Evolutionary conservation across 1,284 basidiomycete genomes (phyloP).

Genomic region (Trichosporon coremiiforme): DNA sequence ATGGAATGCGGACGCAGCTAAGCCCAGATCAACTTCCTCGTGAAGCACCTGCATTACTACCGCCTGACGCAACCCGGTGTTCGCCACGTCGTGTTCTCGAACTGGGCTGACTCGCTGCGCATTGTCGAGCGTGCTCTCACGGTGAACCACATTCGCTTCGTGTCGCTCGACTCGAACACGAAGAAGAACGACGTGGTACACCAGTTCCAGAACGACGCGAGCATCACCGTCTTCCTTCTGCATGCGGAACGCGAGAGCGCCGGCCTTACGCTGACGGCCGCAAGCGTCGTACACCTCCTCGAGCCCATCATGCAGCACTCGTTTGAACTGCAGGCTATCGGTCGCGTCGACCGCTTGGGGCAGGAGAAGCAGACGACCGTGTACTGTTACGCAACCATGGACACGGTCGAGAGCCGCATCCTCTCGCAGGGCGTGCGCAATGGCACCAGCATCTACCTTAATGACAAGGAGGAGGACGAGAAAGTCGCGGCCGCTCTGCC

Average conservation of each 20-base stretch:
- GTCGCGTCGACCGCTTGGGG: slow-evolving; percentile 40
- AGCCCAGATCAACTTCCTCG: slow-evolving; percentile 50
- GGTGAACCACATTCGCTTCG: slow-evolving; percentile 46
- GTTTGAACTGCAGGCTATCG: slow-evolving; percentile 54
- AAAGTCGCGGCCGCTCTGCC: slow-evolving; percentile 40
- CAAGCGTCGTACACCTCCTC: slow-evolving; percentile 53
- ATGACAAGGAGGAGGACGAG: slow-evolving; percentile 38
- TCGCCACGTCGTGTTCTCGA: slow-evolving; percentile 55
- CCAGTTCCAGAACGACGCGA: slow-evolving; percentile 46
- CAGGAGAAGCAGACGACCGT: slow-evolving; percentile 52
- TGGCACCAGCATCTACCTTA: slow-evolving; percentile 53
- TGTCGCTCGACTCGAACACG: slow-evolving; percentile 41
- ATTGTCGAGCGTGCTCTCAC: slow-evolving; percentile 52
- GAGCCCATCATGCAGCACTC: slow-evolving; percentile 55
- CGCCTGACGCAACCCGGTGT: slow-evolving; percentile 34
- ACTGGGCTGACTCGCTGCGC: slow-evolving; percentile 51
- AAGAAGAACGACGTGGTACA: slow-evolving; percentile 48
- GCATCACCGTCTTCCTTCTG: slow-evolving; percentile 52
- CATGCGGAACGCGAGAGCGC: slow-evolving; percentile 55
- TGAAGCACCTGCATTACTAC: slow-evolving; percentile 50
- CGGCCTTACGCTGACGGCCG: slow-evolving; percentile 54
- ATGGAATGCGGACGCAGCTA: too few relatives aligned
- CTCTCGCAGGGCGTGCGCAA: slow-evolving; percentile 51
- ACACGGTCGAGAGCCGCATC: slow-evolving; percentile 54
- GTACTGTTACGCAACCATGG: slow-evolving; percentile 53